Base-by-base conservation (phyloP, 345 rosid genomes). In the Brassica carinata region DNA sequence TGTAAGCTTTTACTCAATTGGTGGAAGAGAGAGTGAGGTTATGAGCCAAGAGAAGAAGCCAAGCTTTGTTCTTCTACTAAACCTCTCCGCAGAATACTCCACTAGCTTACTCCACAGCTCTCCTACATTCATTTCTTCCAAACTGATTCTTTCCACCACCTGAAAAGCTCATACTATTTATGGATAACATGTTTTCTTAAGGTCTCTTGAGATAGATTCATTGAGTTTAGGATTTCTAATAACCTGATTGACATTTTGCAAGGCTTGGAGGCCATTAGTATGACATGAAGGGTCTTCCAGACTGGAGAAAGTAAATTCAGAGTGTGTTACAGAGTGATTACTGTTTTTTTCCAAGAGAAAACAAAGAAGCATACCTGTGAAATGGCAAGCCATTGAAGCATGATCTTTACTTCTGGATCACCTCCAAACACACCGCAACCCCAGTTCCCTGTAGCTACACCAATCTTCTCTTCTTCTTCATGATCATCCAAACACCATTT, bases 361-460 rank as follows among this genome's bases (percentile, higher is more conserved):
- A 18, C n/a, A 36, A 11, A 36, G 8, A 69, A 69, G 15, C 15
- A 23, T 69, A 40, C 83, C 75, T 80, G 83, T 36, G 83, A 80
- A 74, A 38, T 14, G 34, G 83, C 83, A 69, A 80, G 79, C 79
- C 83, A 80, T 2, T 75, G 76, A 69, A 80, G 26, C 26, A 23
- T 23, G 26, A 23, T 23, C 26, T 23, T 23, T 23, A 23, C 26
- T 23, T 23, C 26, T 23, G 26, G 26, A 23, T 23, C 26, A 23
- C 26, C 26, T 23, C 26, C 26, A 23, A 23, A 23, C 26, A 85
- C 97, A 79, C 99, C 99, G 74, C 98, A 93, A 4, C 99, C 98
- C 98, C 99, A 93, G 82, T 93, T 95, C 62, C 99, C 99, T 0
- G 97, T 93, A 15, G 85, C 99, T 70, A 95, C 84, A 74, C 94